Evolutionary conservation across 805 yeast genomes (phyloP), one percentile per base, ranked within the genome.

Genomic region (Lachancea cidri): DNA sequence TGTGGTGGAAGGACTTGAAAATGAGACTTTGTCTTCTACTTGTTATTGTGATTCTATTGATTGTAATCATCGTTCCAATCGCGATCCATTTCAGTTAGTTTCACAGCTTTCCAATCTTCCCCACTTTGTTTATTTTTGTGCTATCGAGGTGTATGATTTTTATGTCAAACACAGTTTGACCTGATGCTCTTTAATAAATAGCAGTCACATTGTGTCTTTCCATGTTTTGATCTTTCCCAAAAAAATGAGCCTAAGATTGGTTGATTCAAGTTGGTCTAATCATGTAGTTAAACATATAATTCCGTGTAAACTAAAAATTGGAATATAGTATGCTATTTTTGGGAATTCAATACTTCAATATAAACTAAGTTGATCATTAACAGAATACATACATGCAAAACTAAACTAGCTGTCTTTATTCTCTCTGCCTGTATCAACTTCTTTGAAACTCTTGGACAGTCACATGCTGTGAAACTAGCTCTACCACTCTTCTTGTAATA

Each of bases 1-100:
- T 91, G 97, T 91, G 98, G 98, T 86, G 95, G 85, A 91, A 93
- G 67, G 96, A 91, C 64, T 76, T 93, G 78, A 93, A 93, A 72
- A 84, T 93, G 91, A 83, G 95, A 66, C 70, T 89, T 72, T 91
- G 98, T 66, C 68, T 86, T 43, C 82, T 89, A 45, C 79, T 83
- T 36, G 84, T 83, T 20, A 81, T 93, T 39, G 79, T 91, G 58
- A 79, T 89, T 39, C 67, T 91, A 52, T 67, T 91, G 43, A 84
- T 91, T 41, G 95, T 91, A 42, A 79, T 83, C 49, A 85, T 89
- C 51, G 96, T 91, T 31, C 98, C 98, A 22, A 80, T 93, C 47
- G 97, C 86, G 25, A 87, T 91, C 43, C 96, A 89, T 62, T 89
- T 88, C 64, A 74, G 73, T 33, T 68, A 54, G 42, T 31, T 7